Percentiles rank a stretch among this genome's conserved stretches.
Conservation (phyloP, 352 stramenopile species). For the Pythium grandisporangium region DNA sequence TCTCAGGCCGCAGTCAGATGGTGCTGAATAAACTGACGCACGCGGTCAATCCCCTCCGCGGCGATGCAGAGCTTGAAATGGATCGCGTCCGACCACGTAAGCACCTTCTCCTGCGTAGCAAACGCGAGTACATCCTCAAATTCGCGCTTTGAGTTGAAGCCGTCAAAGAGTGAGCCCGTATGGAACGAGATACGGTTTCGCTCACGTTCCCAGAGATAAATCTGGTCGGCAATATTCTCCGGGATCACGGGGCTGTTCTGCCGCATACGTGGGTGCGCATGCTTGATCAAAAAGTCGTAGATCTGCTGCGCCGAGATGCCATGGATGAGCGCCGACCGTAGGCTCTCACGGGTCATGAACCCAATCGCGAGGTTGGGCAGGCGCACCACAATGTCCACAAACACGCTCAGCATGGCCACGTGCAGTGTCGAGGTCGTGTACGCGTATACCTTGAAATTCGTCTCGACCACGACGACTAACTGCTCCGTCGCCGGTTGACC, state of each 20-base stretch:
- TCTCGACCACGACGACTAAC: slow-evolving; percentile 75
- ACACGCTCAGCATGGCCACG: slow-evolving; percentile 90
- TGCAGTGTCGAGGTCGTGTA: slow-evolving; percentile 88
- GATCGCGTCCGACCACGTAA: slow-evolving; percentile 76
- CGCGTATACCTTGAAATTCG: slow-evolving; percentile 90
- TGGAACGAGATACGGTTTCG: slow-evolving; percentile 83
- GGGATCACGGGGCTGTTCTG: slow-evolving; percentile 68
- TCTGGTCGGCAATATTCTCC: slow-evolving; percentile 87
- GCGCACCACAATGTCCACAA: slow-evolving; percentile 85
- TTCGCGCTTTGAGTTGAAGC: slow-evolving; percentile 77
- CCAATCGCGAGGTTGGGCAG: slow-evolving; percentile 88
- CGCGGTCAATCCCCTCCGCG: slow-evolving; percentile 43
- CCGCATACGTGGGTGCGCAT: slow-evolving; percentile 79
- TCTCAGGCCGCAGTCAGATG: slow-evolving; percentile 14
- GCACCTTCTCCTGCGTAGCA: slow-evolving; percentile 53
- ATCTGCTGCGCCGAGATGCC: slow-evolving; percentile 89
- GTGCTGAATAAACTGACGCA: slow-evolving; percentile 68
- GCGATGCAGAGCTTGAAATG: slow-evolving; percentile 75
- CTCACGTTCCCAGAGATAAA: slow-evolving; percentile 89
- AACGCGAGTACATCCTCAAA: slow-evolving; percentile 74
- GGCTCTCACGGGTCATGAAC: slow-evolving; percentile 86
- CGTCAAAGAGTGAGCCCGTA: slow-evolving; percentile 78
- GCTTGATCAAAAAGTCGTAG: slow-evolving; percentile 88
- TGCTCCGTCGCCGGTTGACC: slow-evolving; percentile 13
- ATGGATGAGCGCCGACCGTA: slow-evolving; percentile 82